Evolutionary conservation across 202 grass and related monocot species (phyloP).

Genomic region (Carex arenaria): DNA sequence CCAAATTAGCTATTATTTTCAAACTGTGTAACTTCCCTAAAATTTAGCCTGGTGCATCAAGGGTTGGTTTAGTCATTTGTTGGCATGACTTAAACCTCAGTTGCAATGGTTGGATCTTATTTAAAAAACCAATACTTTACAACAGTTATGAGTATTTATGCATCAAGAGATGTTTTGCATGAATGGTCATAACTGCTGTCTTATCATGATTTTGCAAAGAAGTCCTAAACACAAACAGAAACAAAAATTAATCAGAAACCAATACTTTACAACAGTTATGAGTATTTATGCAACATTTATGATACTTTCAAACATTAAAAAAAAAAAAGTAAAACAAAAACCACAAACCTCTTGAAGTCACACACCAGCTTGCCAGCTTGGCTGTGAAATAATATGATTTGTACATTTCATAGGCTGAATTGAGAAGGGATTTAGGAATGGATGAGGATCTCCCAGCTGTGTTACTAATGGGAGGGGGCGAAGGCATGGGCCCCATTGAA

Average conservation of each 20-base stretch:
- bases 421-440: constrained; percentile 83
- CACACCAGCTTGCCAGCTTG: not conserved
- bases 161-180: not conserved
- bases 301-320: not conserved
- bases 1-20: not conserved
- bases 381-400: not conserved
- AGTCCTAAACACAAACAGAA: not conserved
- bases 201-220: not conserved
- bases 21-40: not conserved
- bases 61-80: not conserved
- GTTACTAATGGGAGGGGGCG: constrained; percentile 92
- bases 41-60: not conserved
- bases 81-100: not conserved
- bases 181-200: not conserved
- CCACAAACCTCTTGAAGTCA: not conserved
- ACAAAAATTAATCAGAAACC: not conserved
- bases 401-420: constrained; percentile 41
- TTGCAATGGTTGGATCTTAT: not conserved
- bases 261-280: not conserved
- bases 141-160: too few relatives aligned
- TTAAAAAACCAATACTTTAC: too few relatives aligned
- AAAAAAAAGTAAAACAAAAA: not conserved
- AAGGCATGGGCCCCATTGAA: constrained; percentile 99
- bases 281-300: not conserved
- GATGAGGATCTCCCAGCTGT: constrained; percentile 84